These are phyloP conservation scores for Mrakia blollopis DNA, from an alignment of 768 basidiomycete genomes.

Conservation along the genomic window DNA sequence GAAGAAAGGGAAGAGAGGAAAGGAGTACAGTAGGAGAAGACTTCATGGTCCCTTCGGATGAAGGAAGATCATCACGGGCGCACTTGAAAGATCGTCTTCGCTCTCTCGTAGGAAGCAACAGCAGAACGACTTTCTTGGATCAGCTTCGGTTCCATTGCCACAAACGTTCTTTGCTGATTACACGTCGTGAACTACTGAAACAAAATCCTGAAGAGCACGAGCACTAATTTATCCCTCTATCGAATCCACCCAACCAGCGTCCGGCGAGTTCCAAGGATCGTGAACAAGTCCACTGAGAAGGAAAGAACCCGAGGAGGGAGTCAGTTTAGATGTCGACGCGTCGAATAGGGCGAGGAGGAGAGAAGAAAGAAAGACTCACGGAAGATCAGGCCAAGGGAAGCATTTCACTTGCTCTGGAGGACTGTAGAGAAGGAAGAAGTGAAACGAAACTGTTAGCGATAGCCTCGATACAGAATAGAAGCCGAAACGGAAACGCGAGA, in stretches of 20 bases:
- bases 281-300: not conserved
- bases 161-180: too few relatives aligned
- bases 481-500: not conserved
- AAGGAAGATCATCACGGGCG: too few relatives aligned
- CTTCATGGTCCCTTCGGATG: too few relatives aligned
- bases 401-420: slow-evolving; percentile 6
- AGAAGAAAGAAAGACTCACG: not conserved
- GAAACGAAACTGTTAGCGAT: not conserved
- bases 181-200: too few relatives aligned
- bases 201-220: too few relatives aligned
- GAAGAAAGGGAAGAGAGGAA: too few relatives aligned
- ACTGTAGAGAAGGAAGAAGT: not conserved
- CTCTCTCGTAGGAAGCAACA: too few relatives aligned
- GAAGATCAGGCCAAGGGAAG: slow-evolving; percentile 13
- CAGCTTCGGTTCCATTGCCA: too few relatives aligned
- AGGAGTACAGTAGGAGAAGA: too few relatives aligned
- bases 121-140: too few relatives aligned
- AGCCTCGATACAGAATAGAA: not conserved
- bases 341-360: not conserved
- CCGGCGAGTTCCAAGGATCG: not conserved
- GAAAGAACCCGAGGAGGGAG: not conserved
- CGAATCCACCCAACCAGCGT: not conserved
- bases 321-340: not conserved
- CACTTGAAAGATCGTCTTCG: too few relatives aligned
- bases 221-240: not conserved